Evolutionary conservation across 345 rosid genomes (phyloP), one percentile per base, ranked within the genome.

Genomic region (Trapa incisa): DNA sequence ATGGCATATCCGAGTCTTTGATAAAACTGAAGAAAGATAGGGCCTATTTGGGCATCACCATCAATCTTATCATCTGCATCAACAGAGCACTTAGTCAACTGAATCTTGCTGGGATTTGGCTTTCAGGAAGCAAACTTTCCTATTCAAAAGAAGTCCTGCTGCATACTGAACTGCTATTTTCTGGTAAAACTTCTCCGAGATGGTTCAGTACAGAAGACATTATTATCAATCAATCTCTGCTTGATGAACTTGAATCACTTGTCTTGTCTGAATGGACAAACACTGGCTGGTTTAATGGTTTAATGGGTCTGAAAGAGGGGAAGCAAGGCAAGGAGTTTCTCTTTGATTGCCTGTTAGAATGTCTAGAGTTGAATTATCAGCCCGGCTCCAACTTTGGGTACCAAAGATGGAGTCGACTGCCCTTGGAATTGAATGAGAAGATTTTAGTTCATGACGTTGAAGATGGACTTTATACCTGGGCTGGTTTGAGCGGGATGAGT

Each of bases 321-420:
- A 71, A 73, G 72, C 68, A 73, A 71, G 76, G 85, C 2, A 78
- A 77, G 75, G 78, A 73, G 73, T 89, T 91, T 71, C 72, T 87
- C 0, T 84, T 91, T 0, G 95, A 91, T 61, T 86, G 88, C 41
- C 75, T 85, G 71, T 75, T 88, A 41, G 99, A 94, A 72, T 84
- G 80, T 72, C 69, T 94, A 58, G 96, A 91, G 57, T 70, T 74
- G 66, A 79, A 81, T 53, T 84, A 80, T 58, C 56, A 60, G 14
- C 67, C 72, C 58, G 82, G 64, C 70, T 73, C 69, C 70, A 65
- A 78, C 63, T 73, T 69, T 0, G 89, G 97, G 56, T 80, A 78
- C 68, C 74, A 73, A 64, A 64, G 77, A 8, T 83, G 89, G 91
- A 70, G 71, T 66, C 79, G 79, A 65, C 67, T 74, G 33, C 80